Base-by-base conservation (phyloP, 768 basidiomycete species). In the Crepidotus variabilis region DNA sequence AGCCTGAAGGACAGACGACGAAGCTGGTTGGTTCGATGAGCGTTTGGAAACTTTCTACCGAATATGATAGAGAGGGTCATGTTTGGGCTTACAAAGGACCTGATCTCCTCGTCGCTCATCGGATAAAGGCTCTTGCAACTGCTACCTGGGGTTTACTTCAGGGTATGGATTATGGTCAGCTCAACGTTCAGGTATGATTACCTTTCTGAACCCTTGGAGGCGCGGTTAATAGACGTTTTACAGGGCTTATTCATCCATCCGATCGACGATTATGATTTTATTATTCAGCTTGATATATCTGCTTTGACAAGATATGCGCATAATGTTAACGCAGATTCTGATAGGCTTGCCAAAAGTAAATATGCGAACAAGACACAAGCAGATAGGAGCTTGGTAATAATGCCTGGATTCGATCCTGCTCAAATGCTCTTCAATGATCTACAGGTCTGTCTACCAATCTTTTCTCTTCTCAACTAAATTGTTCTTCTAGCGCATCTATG, bases 181-280 rank as follows among this genome's bases (percentile, higher is more conserved):
- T 85, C 10, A 78, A 84, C 53, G 81, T 91, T 34, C 77, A 82
- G 78, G 91, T 92, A 75, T 50, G 64, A 48, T 47, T 55, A 13
- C 10, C 36, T 8, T 4, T 58, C 21, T 48, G 7, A 3, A 21
- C 47, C 34, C 18, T 52, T 11, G 6, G n/a, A 47, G 13, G 45
- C 18, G 22, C 62, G 47, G 39, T 11, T 24, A 55, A 34, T 54
- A 59, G 6, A 20, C 46, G 24, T 14, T 28, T 50, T 48, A 6
- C 61, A 96, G 94, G 74, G 81, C n/a, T 77, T 98, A 52, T 97
- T 98, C 73, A 73, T 82, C 9, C 92, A 96, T 61, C 90, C 94
- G 0, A 81, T 83, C 2, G 75, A 83, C 2, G 90, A 94, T 63
- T 99, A 97, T 65, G 88, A 97, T 63, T 80, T 98, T 61, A 61